Evolutionary conservation across 2,329 filamentous ascomycete genomes (phyloP).

Genomic region (Cytospora paraplurivora): DNA sequence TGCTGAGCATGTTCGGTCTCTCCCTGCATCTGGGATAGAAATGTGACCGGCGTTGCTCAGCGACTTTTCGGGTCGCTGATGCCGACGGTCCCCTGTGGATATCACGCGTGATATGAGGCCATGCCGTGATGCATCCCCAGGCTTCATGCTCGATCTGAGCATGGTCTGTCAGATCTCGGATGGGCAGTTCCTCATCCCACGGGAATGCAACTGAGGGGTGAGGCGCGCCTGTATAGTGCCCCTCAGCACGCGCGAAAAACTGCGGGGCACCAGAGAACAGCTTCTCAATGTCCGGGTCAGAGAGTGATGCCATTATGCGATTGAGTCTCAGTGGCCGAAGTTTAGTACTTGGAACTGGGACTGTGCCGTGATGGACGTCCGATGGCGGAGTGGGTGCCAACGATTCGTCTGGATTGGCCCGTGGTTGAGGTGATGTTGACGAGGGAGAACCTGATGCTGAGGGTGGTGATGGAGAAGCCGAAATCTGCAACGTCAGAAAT

Average conservation of each 20-base stretch:
- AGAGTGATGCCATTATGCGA: slow-evolving; percentile 62
- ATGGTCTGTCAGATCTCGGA: slow-evolving; percentile 67
- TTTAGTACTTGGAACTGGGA: slow-evolving; percentile 24
- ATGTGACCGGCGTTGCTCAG: slow-evolving; percentile 53
- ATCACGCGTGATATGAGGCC: slow-evolving; percentile 60
- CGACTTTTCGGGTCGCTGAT: slow-evolving; percentile 44
- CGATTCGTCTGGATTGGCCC: slow-evolving; percentile 57
- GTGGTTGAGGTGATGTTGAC: slow-evolving; percentile 38
- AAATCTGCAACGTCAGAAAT: slow-evolving; percentile 30
- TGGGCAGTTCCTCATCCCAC: slow-evolving; percentile 63
- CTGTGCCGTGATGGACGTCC: slow-evolving; percentile 30
- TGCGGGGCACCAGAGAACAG: slow-evolving; percentile 77
- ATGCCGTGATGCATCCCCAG: slow-evolving; percentile 64
- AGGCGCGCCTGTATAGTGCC: slow-evolving; percentile 60
- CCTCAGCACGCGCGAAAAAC: slow-evolving; percentile 64
- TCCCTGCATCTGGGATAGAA: slow-evolving; percentile 63
- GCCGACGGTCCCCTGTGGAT: slow-evolving; percentile 48
- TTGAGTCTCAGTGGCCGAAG: slow-evolving; percentile 52
- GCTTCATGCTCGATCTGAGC: slow-evolving; percentile 63
- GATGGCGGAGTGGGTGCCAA: slow-evolving; percentile 55
- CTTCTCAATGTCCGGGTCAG: slow-evolving; percentile 63
- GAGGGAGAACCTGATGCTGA: slow-evolving; percentile 34
- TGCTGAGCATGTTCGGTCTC: slow-evolving; percentile 71
- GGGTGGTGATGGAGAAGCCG: slow-evolving; percentile 38
- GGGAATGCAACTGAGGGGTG: slow-evolving; percentile 68